These are phyloP conservation scores for Starmerella etchellsii DNA, from an alignment of 805 yeast genomes.

Conservation along the genomic window DNA sequence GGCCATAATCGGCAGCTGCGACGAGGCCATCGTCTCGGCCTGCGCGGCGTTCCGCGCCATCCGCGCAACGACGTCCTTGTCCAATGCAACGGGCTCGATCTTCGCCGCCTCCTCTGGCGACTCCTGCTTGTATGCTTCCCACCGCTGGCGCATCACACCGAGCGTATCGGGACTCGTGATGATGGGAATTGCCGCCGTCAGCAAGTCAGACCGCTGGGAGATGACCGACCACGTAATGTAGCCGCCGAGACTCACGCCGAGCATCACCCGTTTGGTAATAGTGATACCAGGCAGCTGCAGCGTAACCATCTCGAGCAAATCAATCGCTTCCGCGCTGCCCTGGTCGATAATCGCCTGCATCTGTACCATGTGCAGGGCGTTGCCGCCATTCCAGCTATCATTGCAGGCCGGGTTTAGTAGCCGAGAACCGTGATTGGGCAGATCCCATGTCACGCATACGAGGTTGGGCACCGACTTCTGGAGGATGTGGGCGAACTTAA, in stretches of 20 bases:
- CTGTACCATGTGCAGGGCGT: conserved; percentile 39
- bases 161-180: conserved; percentile 40
- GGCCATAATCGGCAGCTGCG: conserved; percentile 22
- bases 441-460: conserved; percentile 40
- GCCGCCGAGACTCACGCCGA: conserved; percentile 47
- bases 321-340: conserved; percentile 33
- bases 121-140: conserved; percentile 8
- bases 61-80: conserved; percentile 1
- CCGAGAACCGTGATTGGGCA: conserved; percentile 45
- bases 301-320: conserved; percentile 37
- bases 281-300: conserved; percentile 23
- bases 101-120: conserved; percentile 11
- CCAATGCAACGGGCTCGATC: conserved; percentile 10
- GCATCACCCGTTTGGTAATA: conserved; percentile 26
- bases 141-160: conserved; percentile 34
- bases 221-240: conserved; percentile 40
- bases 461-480: conserved; percentile 12
- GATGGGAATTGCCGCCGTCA: conserved; percentile 33
- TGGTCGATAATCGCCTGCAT: conserved; percentile 39
- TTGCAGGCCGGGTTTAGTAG: conserved; percentile 29
- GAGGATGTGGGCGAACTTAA: conserved; percentile 28
- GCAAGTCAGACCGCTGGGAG: conserved; percentile 29
- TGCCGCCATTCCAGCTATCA: conserved; percentile 37
- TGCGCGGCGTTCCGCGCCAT: neutral
- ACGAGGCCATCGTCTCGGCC: conserved; percentile 3